Evolutionary conservation across 805 yeast genomes (phyloP), one percentile per base, ranked within the genome.

Genomic region (Saccharomycopsis guyanensis): DNA sequence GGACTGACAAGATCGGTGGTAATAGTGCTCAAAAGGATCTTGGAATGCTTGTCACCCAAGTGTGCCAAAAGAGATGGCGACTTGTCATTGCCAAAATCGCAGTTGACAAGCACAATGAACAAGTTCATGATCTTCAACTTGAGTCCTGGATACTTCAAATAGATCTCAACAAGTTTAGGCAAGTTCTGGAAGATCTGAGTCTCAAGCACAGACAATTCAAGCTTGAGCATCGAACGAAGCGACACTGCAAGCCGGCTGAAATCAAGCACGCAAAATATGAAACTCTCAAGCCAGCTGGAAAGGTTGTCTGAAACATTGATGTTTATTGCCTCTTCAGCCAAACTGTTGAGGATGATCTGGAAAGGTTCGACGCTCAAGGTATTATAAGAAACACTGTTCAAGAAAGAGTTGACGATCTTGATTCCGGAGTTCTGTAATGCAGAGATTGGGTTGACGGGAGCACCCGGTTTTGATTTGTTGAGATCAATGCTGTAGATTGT

Each of bases 61-160:
- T 86, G 86, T 0, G 97, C 84, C 34, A 91, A 67, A 40, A 91
- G 64, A 0, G 96, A 87, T 3, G 95, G 95, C 29, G 80, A 75
- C 23, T 75, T 58, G 10, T 33, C 43, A 7, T 24, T 22, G 25
- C 29, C 27, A 27, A 43, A 47, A 23, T 66, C 63, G 0, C 78
- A 79, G 37, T 67, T 69, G 1, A 84, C 78, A 36, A 85, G 59
- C 3, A 73, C 66, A 3, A 81, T 73, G 15, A 86, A 61, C 32
- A 87, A 58, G 35, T 71, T 72, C 29, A 86, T 62, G 1, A 86
- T 66, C 8, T 66, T 65, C 27, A 63, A 61, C 49, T 86, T 74
- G 47, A 80, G 65, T 0, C 63, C 54, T 6, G 68, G 65, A 31
- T 69, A 66, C n/a, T 66, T 67, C 3, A 77, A 64, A 57, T 83